These are phyloP conservation scores for Penicillium concentricum DNA, from an alignment of 2,329 filamentous ascomycete genomes.

Conservation along the genomic window DNA sequence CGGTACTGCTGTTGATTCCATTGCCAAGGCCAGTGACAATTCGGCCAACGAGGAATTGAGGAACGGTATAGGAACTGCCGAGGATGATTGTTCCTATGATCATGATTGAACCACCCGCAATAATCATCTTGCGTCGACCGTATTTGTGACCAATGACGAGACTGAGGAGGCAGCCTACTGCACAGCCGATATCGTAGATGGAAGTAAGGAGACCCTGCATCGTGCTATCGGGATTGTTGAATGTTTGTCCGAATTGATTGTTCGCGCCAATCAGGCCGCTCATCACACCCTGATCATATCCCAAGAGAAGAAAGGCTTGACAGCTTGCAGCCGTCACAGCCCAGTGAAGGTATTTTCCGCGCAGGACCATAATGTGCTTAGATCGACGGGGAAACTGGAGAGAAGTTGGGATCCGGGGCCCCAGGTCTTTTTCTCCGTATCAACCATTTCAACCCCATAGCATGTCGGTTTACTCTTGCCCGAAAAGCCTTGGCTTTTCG, in stretches of 20 bases:
- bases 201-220: constrained; percentile 38
- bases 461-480: background rate
- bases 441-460: background rate
- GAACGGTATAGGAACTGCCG: constrained; percentile 38
- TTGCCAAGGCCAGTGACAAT: constrained; percentile 47
- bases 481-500: constrained; percentile 8
- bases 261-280: constrained; percentile 49
- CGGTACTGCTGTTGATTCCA: constrained; percentile 24
- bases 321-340: constrained; percentile 26
- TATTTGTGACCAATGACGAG: constrained; percentile 43
- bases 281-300: constrained; percentile 41
- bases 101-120: constrained; percentile 45
- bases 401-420: constrained; percentile 6
- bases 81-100: constrained; percentile 47
- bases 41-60: constrained; percentile 48
- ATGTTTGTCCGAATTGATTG: constrained; percentile 41
- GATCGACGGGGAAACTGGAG: background rate
- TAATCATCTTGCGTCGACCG: constrained; percentile 45
- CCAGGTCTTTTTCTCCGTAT: background rate
- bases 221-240: constrained; percentile 36
- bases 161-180: constrained; percentile 30
- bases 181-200: constrained; percentile 34
- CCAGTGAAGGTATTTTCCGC: constrained; percentile 21
- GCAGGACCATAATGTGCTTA: constrained; percentile 13
- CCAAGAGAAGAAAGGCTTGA: constrained; percentile 22